phyloP scores from a whole-genome alignment of 2,329 filamentous ascomycete species.

The Fusarium sp. region DNA sequence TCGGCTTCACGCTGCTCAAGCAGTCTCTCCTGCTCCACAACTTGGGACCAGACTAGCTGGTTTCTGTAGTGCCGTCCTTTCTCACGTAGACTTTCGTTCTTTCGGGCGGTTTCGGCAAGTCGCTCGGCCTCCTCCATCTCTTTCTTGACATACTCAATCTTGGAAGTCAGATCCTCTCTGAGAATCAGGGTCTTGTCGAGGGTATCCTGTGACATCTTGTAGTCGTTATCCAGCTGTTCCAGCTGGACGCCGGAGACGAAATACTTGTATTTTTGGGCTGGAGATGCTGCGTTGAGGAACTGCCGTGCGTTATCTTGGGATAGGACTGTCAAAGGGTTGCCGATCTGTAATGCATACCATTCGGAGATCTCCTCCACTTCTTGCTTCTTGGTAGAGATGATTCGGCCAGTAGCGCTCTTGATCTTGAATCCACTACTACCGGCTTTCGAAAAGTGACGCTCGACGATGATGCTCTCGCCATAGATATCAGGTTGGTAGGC shows the following conservation, averaged over 20 bases:
- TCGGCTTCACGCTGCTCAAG: conserved; percentile 53
- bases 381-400: conserved; percentile 83
- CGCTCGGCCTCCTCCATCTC: conserved; percentile 70
- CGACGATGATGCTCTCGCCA: conserved; percentile 88
- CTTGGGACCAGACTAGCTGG: conserved; percentile 89
- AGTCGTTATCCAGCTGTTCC: conserved; percentile 91
- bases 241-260: conserved; percentile 96
- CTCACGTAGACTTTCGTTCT: conserved; percentile 73
- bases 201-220: conserved; percentile 83
- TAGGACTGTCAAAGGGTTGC: conserved; percentile 95
- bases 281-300: conserved; percentile 87
- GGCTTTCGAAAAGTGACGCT: conserved; percentile 83
- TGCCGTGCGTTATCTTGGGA: conserved; percentile 96
- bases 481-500: conserved; percentile 87
- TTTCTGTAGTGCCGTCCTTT: conserved; percentile 69
- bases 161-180: conserved; percentile 51
- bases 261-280: conserved; percentile 92
- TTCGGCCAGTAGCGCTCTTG: conserved; percentile 76
- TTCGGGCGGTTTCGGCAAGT: conserved; percentile 73
- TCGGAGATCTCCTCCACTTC: conserved; percentile 95
- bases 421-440: conserved; percentile 88
- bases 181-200: conserved; percentile 71
- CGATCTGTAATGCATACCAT: conserved; percentile 92
- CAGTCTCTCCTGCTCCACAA: conserved; percentile 77
- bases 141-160: conserved; percentile 52